Conservation (phyloP, 345 rosid species). For the Dipteronia dyeriana region DNA sequence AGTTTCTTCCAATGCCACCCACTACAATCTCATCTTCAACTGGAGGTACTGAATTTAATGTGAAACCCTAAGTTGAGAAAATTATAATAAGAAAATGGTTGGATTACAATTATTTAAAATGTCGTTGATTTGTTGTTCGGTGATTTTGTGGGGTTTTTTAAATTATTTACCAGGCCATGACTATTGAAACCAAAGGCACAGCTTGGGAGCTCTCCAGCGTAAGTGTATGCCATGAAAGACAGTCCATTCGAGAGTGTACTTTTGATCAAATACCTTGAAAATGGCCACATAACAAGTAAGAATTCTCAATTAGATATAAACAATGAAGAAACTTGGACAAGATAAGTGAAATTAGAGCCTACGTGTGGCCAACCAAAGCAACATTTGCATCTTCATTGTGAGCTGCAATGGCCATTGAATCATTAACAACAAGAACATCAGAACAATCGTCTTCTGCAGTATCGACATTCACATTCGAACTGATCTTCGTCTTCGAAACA, state of each 20-base stretch:
- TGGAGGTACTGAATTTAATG: conserved; percentile 61
- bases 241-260: conserved; percentile 39
- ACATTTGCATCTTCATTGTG: conserved; percentile 67
- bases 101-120: not conserved
- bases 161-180: conserved; percentile 46
- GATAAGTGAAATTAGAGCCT: conserved; percentile 10
- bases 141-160: not conserved
- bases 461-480: conserved; percentile 6
- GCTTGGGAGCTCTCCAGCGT: conserved; percentile 73
- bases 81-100: not conserved
- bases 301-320: not conserved
- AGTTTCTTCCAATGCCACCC: conserved; percentile 55
- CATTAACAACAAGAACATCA: conserved; percentile 46
- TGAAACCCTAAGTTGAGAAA: conserved; percentile 43
- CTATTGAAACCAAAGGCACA: conserved; percentile 62
- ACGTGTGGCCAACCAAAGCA: conserved; percentile 60
- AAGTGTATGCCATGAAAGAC: conserved; percentile 49
- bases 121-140: not conserved
- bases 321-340: not conserved
- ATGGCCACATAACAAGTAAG: not conserved
- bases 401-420: conserved; percentile 51
- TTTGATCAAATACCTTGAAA: conserved; percentile 44
- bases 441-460: conserved; percentile 48
- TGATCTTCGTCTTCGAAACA: conserved; percentile 34
- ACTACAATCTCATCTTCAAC: conserved; percentile 43